Conservation (phyloP, 805 yeast species). For the Jamesozyma lodderae region DNA sequence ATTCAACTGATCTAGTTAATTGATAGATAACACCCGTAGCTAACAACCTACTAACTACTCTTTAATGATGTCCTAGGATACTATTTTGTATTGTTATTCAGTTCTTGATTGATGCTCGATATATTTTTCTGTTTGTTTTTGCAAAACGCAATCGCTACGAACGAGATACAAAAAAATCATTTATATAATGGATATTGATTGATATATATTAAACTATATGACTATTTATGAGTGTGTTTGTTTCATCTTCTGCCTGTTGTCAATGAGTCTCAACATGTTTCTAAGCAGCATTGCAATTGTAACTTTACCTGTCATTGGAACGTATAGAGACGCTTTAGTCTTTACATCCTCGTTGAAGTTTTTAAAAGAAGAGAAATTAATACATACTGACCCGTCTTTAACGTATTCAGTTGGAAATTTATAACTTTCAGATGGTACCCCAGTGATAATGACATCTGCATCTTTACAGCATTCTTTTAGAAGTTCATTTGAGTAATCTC, state of each 20-base stretch:
- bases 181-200: too few relatives aligned
- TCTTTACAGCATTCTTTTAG: slow-evolving; percentile 57
- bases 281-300: slow-evolving; percentile 91
- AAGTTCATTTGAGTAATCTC: slow-evolving; percentile 31
- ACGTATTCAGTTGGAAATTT: slow-evolving; percentile 79
- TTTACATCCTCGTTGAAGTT: slow-evolving; percentile 81
- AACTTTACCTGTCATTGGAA: slow-evolving; percentile 93
- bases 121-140: too few relatives aligned
- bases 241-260: slow-evolving; percentile 56
- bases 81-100: too few relatives aligned
- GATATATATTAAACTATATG: too few relatives aligned
- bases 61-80: too few relatives aligned
- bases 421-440: slow-evolving; percentile 79
- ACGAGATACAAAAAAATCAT: too few relatives aligned
- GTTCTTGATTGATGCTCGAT: too few relatives aligned
- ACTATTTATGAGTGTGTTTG: too few relatives aligned
- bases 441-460: slow-evolving; percentile 91
- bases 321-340: slow-evolving; percentile 79
- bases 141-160: too few relatives aligned
- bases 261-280: slow-evolving; percentile 72
- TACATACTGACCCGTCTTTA: slow-evolving; percentile 80
- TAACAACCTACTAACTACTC: too few relatives aligned
- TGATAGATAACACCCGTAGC: too few relatives aligned
- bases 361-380: slow-evolving; percentile 82
- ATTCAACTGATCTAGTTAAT: too few relatives aligned